Conservation (phyloP, 2,329 filamentous ascomycete species). For the Trichothecium roseum region DNA sequence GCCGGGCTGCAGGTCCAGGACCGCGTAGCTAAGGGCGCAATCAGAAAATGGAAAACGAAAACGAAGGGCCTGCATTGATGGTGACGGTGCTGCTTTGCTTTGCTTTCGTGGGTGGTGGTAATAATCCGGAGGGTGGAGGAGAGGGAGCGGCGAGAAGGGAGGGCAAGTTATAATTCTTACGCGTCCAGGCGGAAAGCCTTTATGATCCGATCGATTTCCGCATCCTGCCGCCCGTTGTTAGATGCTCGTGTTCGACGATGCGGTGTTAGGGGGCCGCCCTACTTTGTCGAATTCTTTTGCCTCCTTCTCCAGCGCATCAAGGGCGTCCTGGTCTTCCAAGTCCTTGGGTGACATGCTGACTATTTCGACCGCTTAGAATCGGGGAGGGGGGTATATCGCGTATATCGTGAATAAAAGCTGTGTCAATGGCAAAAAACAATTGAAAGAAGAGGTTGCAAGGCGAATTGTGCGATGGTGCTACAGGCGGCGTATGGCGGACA, state of each 20-base stretch:
- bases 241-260: no score
- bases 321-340: conserved; percentile 59
- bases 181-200: conserved; percentile 71
- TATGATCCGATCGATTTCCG: conserved; percentile 89
- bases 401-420: no score
- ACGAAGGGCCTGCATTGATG: not conserved
- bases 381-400: not conserved
- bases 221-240: conserved; percentile 53
- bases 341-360: not conserved
- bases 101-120: no score
- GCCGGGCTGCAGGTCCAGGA: conserved; percentile 90
- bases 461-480: no score
- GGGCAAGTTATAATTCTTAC: conserved; percentile 21
- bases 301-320: conserved; percentile 73
- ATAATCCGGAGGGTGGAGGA: not conserved
- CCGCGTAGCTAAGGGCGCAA: conserved; percentile 58
- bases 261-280: no score
- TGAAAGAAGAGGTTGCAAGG: no score
- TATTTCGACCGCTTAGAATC: no score
- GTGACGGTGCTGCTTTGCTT: no score
- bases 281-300: conserved; percentile 89
- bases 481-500: no score
- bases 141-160: not conserved
- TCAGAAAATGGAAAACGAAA: conserved; percentile 5
- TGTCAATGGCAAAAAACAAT: no score